phyloP scores from a whole-genome alignment of 345 rosid genomes.

The Geranium rotundifolium region DNA sequence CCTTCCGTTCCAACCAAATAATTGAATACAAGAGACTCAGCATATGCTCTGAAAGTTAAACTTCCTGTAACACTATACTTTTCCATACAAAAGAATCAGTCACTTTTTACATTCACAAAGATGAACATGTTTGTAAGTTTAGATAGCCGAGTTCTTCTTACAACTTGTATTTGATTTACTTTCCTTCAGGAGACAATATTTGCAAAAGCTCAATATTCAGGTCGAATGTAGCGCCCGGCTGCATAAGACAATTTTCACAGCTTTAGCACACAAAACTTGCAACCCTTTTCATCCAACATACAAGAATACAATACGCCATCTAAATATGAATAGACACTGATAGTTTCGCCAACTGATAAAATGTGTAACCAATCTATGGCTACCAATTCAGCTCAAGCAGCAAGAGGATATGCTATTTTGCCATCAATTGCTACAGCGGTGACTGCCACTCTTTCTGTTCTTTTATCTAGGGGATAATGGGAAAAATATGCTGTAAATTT shows the following conservation, averaged over 20 bases:
- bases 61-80: background rate
- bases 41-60: background rate
- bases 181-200: conserved; percentile 34
- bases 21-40: no score
- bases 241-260: conserved; percentile 17
- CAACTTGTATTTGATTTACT: conserved; percentile 9
- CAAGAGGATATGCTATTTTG: no score
- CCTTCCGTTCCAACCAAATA: no score
- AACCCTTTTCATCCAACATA: background rate
- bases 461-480: no score
- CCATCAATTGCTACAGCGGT: no score
- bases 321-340: no score
- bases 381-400: no score
- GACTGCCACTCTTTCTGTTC: no score
- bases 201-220: conserved; percentile 76
- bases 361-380: no score
- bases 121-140: no score
- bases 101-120: background rate
- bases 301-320: background rate
- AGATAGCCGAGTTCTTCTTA: background rate
- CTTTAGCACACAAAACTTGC: background rate
- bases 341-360: no score
- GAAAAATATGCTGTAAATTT: no score
- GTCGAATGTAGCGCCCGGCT: conserved; percentile 75
- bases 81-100: background rate